Evolutionary conservation across 768 basidiomycete genomes (phyloP), one percentile per base, ranked within the genome.

Genomic region (Hypholoma sublateritium): DNA sequence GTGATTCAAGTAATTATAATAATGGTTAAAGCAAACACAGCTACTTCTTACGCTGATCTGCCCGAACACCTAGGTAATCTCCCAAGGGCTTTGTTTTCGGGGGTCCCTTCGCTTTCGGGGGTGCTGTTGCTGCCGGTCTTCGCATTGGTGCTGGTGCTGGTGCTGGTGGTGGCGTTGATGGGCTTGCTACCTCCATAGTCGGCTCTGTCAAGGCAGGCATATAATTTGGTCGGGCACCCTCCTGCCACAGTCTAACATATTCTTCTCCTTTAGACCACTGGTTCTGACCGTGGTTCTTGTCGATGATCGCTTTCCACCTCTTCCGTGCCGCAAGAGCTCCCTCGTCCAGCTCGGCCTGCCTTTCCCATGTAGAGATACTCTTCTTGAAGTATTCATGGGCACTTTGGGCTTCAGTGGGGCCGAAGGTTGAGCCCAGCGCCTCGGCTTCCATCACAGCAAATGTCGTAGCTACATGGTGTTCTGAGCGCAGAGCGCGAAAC

Each of bases 401-500:
- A 56, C 76, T 77, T 62, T 87, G 80, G 34, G 88, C 80, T 73
- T 86, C 85, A 14, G 81, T 81, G 11, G 77, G 76, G 2, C 70
- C 75, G 65, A 91, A 91, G 35, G 73, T 67, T 14, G 84, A 85
- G 39, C 95, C 95, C 66, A 89, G 80, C 7, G 82, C 71, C 62
- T 88, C 79, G 13, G 95, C 94, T 72, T 98, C 94, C 65, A 86
- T 75, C 16, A 80, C 82, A 17, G 96, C 95, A 51, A 92, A 84
- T 3, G 80, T 76, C 37, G 84, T 86, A 2, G 91, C 81, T 48
- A 93, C 80, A 64, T 93, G 84, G 64, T 90, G 87, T 70, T 92
- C 89, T 35, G 93, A 87, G 37, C 95, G 87, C 39, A 99, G 80
- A 14, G 92, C 78, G 45, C 92, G 89, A 74, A 95, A 99, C 71